Evolutionary conservation across 2,329 filamentous ascomycete species (phyloP).

Genomic region (Pestalotiopsis sp.): DNA sequence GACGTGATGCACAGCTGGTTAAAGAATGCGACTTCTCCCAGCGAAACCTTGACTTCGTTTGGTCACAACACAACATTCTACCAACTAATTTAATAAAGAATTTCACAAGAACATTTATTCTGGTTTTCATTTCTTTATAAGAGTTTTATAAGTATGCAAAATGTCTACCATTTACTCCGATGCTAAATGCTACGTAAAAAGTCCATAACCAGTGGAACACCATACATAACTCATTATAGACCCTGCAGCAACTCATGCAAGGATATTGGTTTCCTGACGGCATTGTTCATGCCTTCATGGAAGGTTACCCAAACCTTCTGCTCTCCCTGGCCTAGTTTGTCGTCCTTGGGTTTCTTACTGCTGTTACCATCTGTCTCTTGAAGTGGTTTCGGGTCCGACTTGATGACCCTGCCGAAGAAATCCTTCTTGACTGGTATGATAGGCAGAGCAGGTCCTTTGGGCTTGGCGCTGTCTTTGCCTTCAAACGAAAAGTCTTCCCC

Average conservation of each 20-base stretch:
- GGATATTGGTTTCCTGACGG: conserved; percentile 74
- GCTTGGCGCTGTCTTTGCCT: conserved; percentile 40
- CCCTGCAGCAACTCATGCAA: conserved; percentile 68
- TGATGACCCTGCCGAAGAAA: conserved; percentile 40
- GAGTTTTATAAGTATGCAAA: background rate
- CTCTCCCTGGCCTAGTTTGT: conserved; percentile 38
- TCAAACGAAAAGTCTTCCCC: conserved; percentile 29
- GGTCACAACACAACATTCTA: background rate
- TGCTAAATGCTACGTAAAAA: conserved; percentile 4
- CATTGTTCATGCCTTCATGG: conserved; percentile 78
- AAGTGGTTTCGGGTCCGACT: conserved; percentile 31
- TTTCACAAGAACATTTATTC: background rate
- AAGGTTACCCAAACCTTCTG: conserved; percentile 73
- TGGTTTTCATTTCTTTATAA: background rate
- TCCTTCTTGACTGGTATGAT: conserved; percentile 39
- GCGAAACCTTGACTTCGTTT: background rate
- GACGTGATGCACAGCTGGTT: background rate
- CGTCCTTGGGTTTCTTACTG: conserved; percentile 23
- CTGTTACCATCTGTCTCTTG: conserved; percentile 38
- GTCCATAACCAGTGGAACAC: background rate
- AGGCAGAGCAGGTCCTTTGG: conserved; percentile 34
- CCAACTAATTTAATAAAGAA: background rate
- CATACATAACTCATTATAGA: conserved; percentile 36
- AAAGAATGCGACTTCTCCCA: background rate
- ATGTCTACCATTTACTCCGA: background rate